Percentiles rank a stretch among this genome's conserved stretches.
Evolutionary conservation across 2,329 filamentous ascomycete species (phyloP).

Genomic region (Claviceps africana): DNA sequence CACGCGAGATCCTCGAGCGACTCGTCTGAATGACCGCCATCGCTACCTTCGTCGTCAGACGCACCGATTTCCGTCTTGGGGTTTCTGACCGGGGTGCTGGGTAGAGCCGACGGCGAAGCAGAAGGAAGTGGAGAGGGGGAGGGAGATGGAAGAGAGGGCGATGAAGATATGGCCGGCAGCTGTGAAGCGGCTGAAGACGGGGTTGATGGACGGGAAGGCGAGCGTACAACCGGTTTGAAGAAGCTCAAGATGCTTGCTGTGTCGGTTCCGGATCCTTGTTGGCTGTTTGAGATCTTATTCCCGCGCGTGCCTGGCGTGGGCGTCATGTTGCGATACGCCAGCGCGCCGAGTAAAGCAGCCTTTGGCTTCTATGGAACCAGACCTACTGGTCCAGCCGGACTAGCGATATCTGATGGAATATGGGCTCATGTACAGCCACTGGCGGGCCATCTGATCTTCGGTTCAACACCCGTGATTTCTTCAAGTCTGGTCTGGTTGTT

Average conservation of each 20-base stretch:
- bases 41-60: slow-evolving; percentile 57
- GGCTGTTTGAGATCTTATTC: neutral
- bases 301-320: slow-evolving; percentile 14
- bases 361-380: neutral
- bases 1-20: slow-evolving; percentile 39
- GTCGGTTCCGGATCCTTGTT: neutral
- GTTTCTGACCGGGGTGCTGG: slow-evolving; percentile 13
- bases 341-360: neutral
- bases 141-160: slow-evolving; percentile 8
- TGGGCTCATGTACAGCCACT: neutral
- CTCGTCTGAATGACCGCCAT: slow-evolving; percentile 38
- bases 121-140: slow-evolving; percentile 12
- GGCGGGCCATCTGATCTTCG: neutral
- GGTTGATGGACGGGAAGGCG: slow-evolving; percentile 6
- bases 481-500: too few relatives aligned
- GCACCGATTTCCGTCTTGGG: slow-evolving; percentile 39
- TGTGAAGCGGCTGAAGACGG: neutral
- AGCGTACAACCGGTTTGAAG: slow-evolving; percentile 20
- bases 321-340: slow-evolving; percentile 1
- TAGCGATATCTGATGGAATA: neutral
- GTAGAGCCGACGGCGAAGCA: slow-evolving; percentile 14
- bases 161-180: neutral
- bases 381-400: neutral
- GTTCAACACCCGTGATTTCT: too few relatives aligned
- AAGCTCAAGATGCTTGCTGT: slow-evolving; percentile 24